These are phyloP conservation scores for Lachnellula subtilissima DNA, from an alignment of 2,329 filamentous ascomycete species.

Conservation along the genomic window DNA sequence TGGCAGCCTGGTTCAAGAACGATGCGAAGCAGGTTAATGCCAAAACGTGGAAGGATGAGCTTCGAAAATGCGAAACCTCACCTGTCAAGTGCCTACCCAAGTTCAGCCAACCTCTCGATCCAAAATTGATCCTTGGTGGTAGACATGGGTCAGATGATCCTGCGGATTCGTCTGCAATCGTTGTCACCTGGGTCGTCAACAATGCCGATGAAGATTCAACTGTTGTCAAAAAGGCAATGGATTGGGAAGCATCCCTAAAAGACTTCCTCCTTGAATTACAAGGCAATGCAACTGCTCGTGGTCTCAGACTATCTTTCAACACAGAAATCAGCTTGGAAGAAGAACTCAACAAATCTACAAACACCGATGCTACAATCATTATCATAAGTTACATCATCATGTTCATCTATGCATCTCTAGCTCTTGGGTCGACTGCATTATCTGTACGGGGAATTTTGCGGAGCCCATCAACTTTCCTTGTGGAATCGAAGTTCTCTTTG, in stretches of 20 bases:
- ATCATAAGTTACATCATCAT: conserved; percentile 97
- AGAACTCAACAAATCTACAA: conserved; percentile 95
- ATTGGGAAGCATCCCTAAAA: conserved; percentile 82
- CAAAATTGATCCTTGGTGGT: conserved; percentile 80
- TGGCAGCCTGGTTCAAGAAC: conserved; percentile 82
- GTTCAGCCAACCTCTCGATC: conserved; percentile 84
- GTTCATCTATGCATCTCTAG: conserved; percentile 95
- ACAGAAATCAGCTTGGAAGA: conserved; percentile 93
- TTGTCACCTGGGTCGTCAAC: conserved; percentile 91
- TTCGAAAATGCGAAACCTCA: conserved; percentile 69
- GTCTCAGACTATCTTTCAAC: conserved; percentile 85
- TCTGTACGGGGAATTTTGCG: conserved; percentile 70
- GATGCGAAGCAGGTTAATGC: conserved; percentile 58
- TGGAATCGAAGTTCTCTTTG: conserved; percentile 94
- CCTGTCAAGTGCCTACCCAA: conserved; percentile 82
- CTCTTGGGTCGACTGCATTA: conserved; percentile 81
- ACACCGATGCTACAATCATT: conserved; percentile 96
- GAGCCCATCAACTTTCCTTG: conserved; percentile 78
- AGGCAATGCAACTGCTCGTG: conserved; percentile 69
- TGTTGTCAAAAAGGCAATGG: conserved; percentile 69
- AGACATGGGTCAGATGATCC: conserved; percentile 62
- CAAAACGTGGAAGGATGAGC: conserved; percentile 64
- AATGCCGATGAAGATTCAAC: conserved; percentile 73
- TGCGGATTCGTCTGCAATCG: conserved; percentile 70
- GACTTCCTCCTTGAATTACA: conserved; percentile 71